Evolutionary conservation across 129 eudicot genomes (phyloP).

Genomic region (Flaveria sonorensis): DNA sequence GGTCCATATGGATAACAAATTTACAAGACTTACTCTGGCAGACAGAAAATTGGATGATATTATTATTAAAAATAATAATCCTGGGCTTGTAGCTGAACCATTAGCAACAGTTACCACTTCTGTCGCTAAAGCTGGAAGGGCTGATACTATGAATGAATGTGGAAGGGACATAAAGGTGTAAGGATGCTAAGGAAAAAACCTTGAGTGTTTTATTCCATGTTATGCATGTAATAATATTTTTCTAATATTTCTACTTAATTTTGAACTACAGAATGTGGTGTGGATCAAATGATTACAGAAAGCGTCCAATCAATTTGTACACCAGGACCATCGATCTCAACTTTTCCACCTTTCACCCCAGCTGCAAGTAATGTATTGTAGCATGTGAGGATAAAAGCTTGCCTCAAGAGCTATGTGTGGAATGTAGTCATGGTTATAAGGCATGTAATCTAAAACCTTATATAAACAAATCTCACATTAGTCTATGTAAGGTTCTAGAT

Average conservation of each 20-base stretch:
- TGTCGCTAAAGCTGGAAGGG: slow-evolving; percentile 38
- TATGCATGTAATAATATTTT: not conserved
- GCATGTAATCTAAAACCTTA: slow-evolving; percentile 34
- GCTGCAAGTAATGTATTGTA: slow-evolving; percentile 33
- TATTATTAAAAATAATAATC: slow-evolving; percentile 13
- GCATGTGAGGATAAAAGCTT: slow-evolving; percentile 48
- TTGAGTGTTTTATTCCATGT: not conserved
- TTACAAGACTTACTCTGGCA: slow-evolving; percentile 17
- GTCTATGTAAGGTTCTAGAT: slow-evolving; percentile 12
- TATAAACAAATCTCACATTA: slow-evolving; percentile 17
- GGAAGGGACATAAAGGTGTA: slow-evolving; percentile 31
- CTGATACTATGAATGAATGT: slow-evolving; percentile 24
- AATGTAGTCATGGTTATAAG: slow-evolving; percentile 75
- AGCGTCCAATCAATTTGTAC: slow-evolving; percentile 61
- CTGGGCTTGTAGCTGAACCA: slow-evolving; percentile 5
- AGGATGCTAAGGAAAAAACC: slow-evolving; percentile 7
- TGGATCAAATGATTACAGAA: slow-evolving; percentile 69
- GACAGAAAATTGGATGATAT: slow-evolving; percentile 34
- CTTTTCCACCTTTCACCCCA: slow-evolving; percentile 58
- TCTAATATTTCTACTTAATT: not conserved
- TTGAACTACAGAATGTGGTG: slow-evolving; percentile 62
- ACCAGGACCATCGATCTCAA: slow-evolving; percentile 62
- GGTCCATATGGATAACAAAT: slow-evolving; percentile 20
- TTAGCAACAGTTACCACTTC: slow-evolving; percentile 22
- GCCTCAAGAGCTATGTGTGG: slow-evolving; percentile 69